These are phyloP conservation scores for Bauhinia variegata DNA, from an alignment of 306 rosid genomes.

Conservation along the genomic window DNA sequence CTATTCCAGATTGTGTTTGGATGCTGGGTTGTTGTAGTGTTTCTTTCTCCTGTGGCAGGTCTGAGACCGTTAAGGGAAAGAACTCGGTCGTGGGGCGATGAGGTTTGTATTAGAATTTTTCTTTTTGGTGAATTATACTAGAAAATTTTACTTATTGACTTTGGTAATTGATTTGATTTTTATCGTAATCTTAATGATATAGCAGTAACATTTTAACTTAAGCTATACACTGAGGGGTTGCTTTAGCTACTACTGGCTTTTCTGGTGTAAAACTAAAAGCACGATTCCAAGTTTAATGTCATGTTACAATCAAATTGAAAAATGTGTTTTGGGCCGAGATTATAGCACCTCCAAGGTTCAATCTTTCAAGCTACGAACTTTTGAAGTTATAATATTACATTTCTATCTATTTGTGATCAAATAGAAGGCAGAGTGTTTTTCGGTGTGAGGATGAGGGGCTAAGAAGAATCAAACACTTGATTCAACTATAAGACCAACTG, in stretches of 20 bases:
- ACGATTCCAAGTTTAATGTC: constrained; percentile 11
- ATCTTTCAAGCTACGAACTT: constrained; percentile 1
- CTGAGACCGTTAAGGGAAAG: constrained; percentile 91
- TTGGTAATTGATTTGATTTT: neutral
- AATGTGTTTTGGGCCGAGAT: constrained; percentile 16
- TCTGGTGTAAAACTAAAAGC: constrained; percentile 13
- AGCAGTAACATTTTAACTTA: neutral
- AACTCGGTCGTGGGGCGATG: constrained; percentile 91
- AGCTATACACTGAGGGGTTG: neutral
- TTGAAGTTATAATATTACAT: neutral
- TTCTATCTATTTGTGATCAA: constrained; percentile 1
- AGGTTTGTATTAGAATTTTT: constrained; percentile 70
- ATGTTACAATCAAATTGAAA: constrained; percentile 5
- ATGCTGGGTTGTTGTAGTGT: constrained; percentile 44
- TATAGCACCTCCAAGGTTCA: no score
- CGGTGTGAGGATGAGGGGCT: no score
- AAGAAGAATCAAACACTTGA: constrained; percentile 19
- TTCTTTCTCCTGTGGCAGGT: constrained; percentile 65
- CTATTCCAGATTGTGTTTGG: constrained; percentile 47
- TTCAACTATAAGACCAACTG: neutral
- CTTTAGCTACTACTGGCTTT: constrained; percentile 3
- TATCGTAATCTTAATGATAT: constrained; percentile 2
- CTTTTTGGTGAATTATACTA: no score
- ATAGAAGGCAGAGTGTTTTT: no score
- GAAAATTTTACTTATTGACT: constrained; percentile 17